Conservation (phyloP, 1,284 basidiomycete genomes). For the Rhodotorula glutinis region DNA sequence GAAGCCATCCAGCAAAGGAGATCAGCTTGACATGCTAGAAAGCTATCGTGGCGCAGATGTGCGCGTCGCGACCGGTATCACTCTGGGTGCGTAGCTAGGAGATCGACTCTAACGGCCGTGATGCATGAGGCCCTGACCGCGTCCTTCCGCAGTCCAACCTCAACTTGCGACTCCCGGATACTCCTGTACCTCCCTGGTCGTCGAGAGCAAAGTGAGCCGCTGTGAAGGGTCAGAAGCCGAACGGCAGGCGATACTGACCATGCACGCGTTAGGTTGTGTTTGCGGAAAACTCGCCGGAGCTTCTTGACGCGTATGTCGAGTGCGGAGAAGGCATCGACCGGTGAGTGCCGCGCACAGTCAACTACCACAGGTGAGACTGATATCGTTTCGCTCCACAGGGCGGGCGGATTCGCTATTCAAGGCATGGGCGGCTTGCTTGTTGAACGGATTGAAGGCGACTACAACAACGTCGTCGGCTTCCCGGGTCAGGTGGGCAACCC, state of each 20-base stretch:
- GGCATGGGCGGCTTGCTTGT: constrained; percentile 77
- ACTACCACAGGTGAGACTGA: too few relatives aligned
- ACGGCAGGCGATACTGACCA: constrained; percentile 1
- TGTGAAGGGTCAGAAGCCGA: neutral
- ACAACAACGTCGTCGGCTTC: constrained; percentile 88
- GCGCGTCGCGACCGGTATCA: constrained; percentile 86
- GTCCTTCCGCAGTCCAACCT: constrained; percentile 23
- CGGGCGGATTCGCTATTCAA: constrained; percentile 94
- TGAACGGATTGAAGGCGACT: constrained; percentile 83
- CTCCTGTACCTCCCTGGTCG: constrained; percentile 18
- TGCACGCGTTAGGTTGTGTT: constrained; percentile 43
- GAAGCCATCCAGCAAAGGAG: constrained; percentile 74
- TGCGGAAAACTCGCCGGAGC: constrained; percentile 46
- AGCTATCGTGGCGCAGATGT: constrained; percentile 80
- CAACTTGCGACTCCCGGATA: constrained; percentile 37
- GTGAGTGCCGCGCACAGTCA: too few relatives aligned
- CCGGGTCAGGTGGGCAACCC: constrained; percentile 62
- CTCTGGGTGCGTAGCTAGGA: constrained; percentile 57
- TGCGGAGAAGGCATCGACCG: constrained; percentile 84
- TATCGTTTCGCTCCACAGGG: constrained; percentile 45
- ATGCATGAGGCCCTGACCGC: neutral
- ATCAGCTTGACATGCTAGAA: constrained; percentile 82
- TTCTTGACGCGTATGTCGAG: constrained; percentile 80
- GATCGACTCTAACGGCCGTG: neutral
- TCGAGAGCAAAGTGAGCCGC: constrained; percentile 19